Evolutionary conservation across 805 yeast genomes (phyloP), one percentile per base, ranked within the genome.

Genomic region (Metschnikowia hibisci): DNA sequence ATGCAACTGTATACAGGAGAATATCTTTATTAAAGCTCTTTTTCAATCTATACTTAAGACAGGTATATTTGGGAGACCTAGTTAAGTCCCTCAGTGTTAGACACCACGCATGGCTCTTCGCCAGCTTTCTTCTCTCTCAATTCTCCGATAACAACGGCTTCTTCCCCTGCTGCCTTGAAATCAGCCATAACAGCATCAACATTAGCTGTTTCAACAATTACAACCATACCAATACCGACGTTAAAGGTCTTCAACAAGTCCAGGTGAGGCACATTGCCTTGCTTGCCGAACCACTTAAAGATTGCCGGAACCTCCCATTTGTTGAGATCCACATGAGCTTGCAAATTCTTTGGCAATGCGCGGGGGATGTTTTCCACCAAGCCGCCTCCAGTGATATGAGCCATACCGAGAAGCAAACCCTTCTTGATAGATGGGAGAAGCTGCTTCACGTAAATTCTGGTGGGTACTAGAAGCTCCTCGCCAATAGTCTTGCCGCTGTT

Each of bases 301-400:
- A 93, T 88, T 28, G 76, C 82, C 30, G 96, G 95, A 27, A 93
- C 82, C 51, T 80, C 78, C 96, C 98, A 91, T 8, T 78, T 68
- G 43, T 67, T 68, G 61, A 85, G 81, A 63, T 91, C 96, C 39
- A 93, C 78, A 52, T 72, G 73, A 11, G 97, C 99, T 56, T 83
- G 82, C 48, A 93, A 71, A 54, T 80, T 66, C 45, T 78, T 67
- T 45, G 99, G 99, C 48, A 93, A 73, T 14, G 96, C 93, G 62
- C 99, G 81, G 42, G 99, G 99, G 45, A 91, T 81, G 66, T 93
- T 93, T 66, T 93, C 99, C 23, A 93, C 83, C 42, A 93, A 74
- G 41, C 99, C 99, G 64, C 99, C 99, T 48, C 99, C 99, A 18
- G 99, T 93, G 58, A 93, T 93, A 60, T 93, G 96, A 2, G 99